Percentiles rank a stretch among this genome's conserved stretches.
phyloP scores from a whole-genome alignment of 768 basidiomycete species.

The Galerina marginata region DNA sequence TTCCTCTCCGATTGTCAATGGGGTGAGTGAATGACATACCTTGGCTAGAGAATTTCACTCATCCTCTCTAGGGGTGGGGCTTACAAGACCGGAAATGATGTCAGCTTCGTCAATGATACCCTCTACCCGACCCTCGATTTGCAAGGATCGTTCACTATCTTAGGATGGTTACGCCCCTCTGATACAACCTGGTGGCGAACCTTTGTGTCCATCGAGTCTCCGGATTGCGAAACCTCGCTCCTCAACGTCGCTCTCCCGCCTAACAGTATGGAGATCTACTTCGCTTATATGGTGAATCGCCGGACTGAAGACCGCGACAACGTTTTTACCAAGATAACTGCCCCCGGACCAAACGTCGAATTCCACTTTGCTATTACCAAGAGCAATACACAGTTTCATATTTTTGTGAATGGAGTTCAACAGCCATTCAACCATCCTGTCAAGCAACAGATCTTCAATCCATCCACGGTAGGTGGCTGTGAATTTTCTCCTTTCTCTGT shows the following conservation, averaged over 20 bases:
- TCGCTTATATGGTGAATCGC: not conserved
- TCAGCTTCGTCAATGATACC: not conserved
- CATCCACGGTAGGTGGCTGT: not conserved
- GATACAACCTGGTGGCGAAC: not conserved
- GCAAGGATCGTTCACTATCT: not conserved
- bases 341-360: slow-evolving; percentile 1
- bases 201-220: slow-evolving; percentile 4
- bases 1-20: slow-evolving; percentile 3
- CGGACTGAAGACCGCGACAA: not conserved
- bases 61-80: not conserved
- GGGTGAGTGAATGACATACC: not conserved
- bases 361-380: slow-evolving; percentile 3
- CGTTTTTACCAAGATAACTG: not conserved
- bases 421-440: not conserved
- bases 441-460: slow-evolving; percentile 1
- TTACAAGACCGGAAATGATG: not conserved
- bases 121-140: not conserved
- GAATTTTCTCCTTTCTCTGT: not conserved
- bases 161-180: not conserved
- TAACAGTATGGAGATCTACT: slow-evolving; percentile 1
- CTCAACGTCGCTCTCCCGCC: slow-evolving; percentile 1
- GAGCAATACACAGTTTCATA: not conserved
- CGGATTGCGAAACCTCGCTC: slow-evolving; percentile 1
- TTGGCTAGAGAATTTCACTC: no score
- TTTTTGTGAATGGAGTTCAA: not conserved